A percentile compares a stretch with the other conserved stretches of the same genome.
phyloP scores from a whole-genome alignment of 805 yeast genomes.

The Nakazawaea populi region DNA sequence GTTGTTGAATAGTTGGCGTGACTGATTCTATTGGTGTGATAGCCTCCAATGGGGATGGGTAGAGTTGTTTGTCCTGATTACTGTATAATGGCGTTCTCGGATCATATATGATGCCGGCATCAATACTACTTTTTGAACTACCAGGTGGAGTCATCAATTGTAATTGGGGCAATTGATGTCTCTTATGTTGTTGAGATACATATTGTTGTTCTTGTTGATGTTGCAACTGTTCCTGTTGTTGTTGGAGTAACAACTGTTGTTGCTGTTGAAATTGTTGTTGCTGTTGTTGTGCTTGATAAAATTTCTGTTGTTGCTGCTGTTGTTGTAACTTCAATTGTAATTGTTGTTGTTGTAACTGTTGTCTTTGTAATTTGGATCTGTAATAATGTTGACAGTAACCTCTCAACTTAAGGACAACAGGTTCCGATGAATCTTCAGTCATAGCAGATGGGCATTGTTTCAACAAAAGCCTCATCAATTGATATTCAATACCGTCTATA shows the following conservation, averaged over 20 bases:
- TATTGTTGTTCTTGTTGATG: background rate
- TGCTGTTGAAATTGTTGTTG: background rate
- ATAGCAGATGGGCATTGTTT: conserved; percentile 9
- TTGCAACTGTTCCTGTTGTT: background rate
- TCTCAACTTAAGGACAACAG: background rate
- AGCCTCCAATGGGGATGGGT: conserved; percentile 10
- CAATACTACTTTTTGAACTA: conserved; percentile 10
- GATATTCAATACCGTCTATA: conserved; percentile 24
- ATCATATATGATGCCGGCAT: conserved; percentile 10
- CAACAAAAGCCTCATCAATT: conserved; percentile 15
- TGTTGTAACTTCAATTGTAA: background rate
- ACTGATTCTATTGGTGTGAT: background rate
- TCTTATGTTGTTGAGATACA: background rate
- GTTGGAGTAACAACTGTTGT: background rate
- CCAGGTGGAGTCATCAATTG: conserved; percentile 11
- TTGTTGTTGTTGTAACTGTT: background rate
- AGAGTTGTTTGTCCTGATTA: background rate
- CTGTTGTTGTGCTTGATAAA: background rate
- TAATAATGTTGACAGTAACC: background rate
- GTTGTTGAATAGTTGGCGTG: too few relatives aligned
- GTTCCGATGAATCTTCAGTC: background rate
- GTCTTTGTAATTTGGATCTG: background rate
- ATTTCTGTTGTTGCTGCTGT: background rate
- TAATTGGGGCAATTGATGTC: background rate
- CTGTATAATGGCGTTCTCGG: conserved; percentile 2